Percentiles rank a stretch among this genome's conserved stretches.
These are phyloP conservation scores for Adansonia madagascariensis DNA, from an alignment of 441 rosid genomes.

Conservation along the genomic window DNA sequence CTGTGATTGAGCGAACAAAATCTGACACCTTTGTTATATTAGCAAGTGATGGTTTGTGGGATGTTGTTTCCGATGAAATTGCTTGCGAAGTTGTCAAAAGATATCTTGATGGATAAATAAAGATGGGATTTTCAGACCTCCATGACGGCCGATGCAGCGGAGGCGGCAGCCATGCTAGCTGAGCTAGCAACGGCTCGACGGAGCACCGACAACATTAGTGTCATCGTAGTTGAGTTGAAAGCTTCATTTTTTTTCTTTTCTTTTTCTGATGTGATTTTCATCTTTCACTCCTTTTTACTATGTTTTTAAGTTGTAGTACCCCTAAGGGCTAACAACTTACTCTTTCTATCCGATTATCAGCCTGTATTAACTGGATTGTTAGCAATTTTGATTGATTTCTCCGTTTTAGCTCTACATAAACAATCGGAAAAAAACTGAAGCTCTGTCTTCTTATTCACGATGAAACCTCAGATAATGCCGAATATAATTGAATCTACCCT, in stretches of 20 bases:
- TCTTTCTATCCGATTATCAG: background rate
- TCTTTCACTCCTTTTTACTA: background rate
- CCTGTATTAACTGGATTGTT: background rate
- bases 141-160: constrained; percentile 30
- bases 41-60: constrained; percentile 78
- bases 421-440: background rate
- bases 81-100: constrained; percentile 56
- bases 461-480: background rate
- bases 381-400: background rate
- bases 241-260: background rate
- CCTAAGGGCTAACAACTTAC: background rate
- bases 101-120: constrained; percentile 39
- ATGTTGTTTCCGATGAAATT: constrained; percentile 51
- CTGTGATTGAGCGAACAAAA: constrained; percentile 38
- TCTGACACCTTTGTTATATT: constrained; percentile 62
- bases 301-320: constrained; percentile 17
- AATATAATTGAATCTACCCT: background rate
- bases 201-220: constrained; percentile 65
- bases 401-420: background rate
- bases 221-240: constrained; percentile 58
- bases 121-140: background rate
- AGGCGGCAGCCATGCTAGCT: constrained; percentile 57
- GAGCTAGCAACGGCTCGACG: constrained; percentile 63
- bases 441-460: background rate
- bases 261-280: background rate